Evolutionary conservation across 2,329 filamentous ascomycete genomes (phyloP), one percentile per base, ranked within the genome.

Genomic region (Fulvia fulva): DNA sequence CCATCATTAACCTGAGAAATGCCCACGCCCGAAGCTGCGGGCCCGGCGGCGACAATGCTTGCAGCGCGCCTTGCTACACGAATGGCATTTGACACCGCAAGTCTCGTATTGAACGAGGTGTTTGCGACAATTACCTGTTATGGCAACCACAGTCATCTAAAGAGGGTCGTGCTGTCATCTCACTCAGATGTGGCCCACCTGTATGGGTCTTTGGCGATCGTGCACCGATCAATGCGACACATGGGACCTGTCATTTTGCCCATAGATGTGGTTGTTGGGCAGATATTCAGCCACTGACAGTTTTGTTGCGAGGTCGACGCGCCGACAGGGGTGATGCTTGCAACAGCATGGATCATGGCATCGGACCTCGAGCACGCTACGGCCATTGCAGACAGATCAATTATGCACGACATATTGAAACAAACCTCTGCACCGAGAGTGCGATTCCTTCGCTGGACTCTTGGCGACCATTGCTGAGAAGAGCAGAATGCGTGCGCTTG

Each of bases 181-280:
- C 53, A 26, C 53, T 55, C 53, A 55, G 30, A 11, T 49, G 41
- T 19, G 28, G 21, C 37, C 28, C 44, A 11, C 19, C 19, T 22
- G 8, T 23, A 14, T 47, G 22, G 21, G 14, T 47, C 25, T 5
- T 23, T 8, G 44, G 44, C 44, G 44, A 47, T 47, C 44, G 44
- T 47, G 44, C 44, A 25, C 44, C 44, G 44, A 23, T 47, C 44
- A 47, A 47, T 47, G 44, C 44, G 44, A 47, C 25, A 46, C 44
- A 26, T 19, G 44, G 44, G n/a, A 23, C 44, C 44, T 47, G 44
- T 47, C 44, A 47, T 47, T 25, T 47, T 26, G 51, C 51, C 51
- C 51, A 22, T 23, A 50, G 44, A 26, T 23, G 22, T 47, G 54
- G 44, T 52, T 58, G 51, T 47, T 30, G 50, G 34, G 45, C 50